Evolutionary conservation across 83 land plant species (phyloP).

Genomic region (Thuja plicata): DNA sequence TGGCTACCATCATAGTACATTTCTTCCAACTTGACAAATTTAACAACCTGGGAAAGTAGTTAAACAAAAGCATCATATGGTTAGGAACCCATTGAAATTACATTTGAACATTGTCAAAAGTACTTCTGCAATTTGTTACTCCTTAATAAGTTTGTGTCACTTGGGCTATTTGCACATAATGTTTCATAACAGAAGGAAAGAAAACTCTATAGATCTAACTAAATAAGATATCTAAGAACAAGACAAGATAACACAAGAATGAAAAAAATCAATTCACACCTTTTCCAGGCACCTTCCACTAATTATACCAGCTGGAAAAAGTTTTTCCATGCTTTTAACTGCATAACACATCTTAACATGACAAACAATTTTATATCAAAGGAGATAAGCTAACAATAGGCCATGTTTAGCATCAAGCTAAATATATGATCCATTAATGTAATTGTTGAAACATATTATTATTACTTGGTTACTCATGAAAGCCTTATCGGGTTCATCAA

Average conservation of each 20-base stretch:
- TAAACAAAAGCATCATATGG: not conserved
- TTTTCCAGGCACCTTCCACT: slow-evolving; percentile 87
- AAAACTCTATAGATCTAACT: not conserved
- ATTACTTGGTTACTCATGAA: slow-evolving; percentile 71
- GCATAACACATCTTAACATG: slow-evolving; percentile 66
- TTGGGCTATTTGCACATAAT: not conserved
- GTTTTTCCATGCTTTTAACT: slow-evolving; percentile 64
- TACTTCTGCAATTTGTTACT: not conserved
- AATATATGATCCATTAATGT: not conserved
- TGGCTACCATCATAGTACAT: slow-evolving; percentile 85
- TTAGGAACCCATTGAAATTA: no score
- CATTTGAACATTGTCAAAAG: no score
- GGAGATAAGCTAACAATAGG: not conserved
- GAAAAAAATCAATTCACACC: slow-evolving; percentile 31
- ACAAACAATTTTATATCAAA: not conserved
- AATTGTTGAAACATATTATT: not conserved
- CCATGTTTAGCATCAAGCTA: not conserved
- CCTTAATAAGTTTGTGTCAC: no score
- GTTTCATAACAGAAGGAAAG: not conserved
- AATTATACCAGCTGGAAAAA: slow-evolving; percentile 90
- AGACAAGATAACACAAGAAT: not conserved
- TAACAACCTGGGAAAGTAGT: slow-evolving; percentile 46
- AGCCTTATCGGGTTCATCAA: slow-evolving; percentile 84
- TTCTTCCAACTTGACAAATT: slow-evolving; percentile 60
- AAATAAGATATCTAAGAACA: not conserved